Conservation (phyloP, 2,329 filamentous ascomycete species). For the Dryadomyces quercivorus region DNA sequence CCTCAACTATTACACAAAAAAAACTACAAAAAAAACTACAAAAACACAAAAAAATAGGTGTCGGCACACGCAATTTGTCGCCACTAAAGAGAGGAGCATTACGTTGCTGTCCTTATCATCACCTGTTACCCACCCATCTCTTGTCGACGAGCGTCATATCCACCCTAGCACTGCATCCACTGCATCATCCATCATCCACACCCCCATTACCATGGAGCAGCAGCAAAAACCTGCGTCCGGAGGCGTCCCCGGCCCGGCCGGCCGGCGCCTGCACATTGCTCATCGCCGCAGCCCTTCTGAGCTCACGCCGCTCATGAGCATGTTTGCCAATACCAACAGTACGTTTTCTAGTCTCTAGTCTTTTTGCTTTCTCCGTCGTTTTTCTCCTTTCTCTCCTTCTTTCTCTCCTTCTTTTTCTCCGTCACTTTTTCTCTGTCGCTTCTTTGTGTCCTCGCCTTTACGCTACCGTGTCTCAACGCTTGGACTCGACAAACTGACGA, state of each 20-base stretch:
- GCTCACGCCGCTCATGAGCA: constrained; percentile 95
- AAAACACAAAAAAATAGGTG: background rate
- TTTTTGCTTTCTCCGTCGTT: background rate
- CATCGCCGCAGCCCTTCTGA: constrained; percentile 95
- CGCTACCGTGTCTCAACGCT: background rate
- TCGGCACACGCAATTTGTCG: background rate
- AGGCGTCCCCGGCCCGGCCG: constrained; percentile 60
- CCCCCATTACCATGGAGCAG: constrained; percentile 46
- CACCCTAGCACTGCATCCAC: background rate
- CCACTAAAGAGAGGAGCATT: background rate
- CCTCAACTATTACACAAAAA: background rate
- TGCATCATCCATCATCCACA: background rate
- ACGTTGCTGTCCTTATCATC: background rate
- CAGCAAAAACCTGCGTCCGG: constrained; percentile 42
- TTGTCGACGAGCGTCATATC: background rate
- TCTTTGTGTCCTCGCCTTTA: no score
- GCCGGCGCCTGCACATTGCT: constrained; percentile 90
- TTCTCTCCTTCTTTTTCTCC: background rate
- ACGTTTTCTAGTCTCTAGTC: constrained; percentile 26
- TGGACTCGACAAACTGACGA: constrained; percentile 10
- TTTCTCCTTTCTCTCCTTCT: background rate
- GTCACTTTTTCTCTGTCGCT: no score
- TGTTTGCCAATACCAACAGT: constrained; percentile 57
- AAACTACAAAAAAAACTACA: background rate
- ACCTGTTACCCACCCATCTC: background rate